These are phyloP conservation scores for Leishmania gerbilli DNA, from an alignment of 208 protist species.

Conservation along the genomic window DNA sequence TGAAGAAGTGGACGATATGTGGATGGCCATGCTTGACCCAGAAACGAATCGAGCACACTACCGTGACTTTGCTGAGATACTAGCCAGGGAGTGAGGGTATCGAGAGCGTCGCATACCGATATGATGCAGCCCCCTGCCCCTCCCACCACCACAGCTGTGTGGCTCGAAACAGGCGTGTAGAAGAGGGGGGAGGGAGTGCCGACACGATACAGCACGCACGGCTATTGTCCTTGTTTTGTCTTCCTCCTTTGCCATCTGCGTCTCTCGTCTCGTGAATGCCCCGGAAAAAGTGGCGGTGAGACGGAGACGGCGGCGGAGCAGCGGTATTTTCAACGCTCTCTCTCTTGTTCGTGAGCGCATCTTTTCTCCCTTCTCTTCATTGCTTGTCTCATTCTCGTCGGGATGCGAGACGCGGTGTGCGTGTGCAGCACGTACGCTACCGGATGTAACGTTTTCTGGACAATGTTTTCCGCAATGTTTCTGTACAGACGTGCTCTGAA, in stretches of 20 bases:
- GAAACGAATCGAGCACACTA: constrained; percentile 78
- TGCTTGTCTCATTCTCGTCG: neutral
- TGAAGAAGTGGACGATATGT: constrained; percentile 85
- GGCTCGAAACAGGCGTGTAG: neutral
- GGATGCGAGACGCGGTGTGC: neutral
- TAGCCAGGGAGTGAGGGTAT: constrained; percentile 60
- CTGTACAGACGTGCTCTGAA: constrained; percentile 1
- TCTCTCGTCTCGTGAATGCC: neutral
- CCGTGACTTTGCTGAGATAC: constrained; percentile 77
- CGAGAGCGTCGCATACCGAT: neutral
- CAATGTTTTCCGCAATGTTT: neutral
- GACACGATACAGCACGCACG: neutral
- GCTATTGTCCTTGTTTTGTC: constrained; percentile 1
- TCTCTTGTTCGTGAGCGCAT: neutral
- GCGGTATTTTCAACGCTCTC: neutral
- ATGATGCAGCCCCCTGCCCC: neutral
- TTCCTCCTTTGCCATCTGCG: neutral
- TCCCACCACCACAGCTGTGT: neutral
- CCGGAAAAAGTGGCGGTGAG: neutral
- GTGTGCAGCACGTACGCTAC: neutral
- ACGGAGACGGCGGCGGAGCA: neutral
- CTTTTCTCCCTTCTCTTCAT: neutral
- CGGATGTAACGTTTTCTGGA: neutral
- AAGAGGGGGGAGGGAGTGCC: neutral
- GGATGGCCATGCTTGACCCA: constrained; percentile 71